Evolutionary conservation across 1,284 basidiomycete species (phyloP).

Genomic region (Malassezia equina): DNA sequence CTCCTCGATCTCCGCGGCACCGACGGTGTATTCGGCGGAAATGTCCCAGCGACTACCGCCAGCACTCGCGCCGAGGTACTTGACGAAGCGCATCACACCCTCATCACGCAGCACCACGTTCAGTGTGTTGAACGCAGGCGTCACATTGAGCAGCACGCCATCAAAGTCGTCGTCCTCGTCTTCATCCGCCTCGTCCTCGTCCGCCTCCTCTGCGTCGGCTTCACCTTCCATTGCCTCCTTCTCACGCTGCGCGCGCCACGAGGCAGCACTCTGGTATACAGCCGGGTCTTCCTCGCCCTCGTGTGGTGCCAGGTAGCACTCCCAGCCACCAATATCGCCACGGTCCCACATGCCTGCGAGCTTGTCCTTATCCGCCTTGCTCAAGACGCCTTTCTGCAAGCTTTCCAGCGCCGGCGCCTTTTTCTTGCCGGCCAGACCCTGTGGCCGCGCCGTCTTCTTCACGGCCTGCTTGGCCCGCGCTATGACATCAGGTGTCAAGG

Average conservation of each 20-base stretch:
- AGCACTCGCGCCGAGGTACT: conserved; percentile 39
- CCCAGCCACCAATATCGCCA: conserved; percentile 85
- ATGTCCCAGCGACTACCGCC: conserved; percentile 46
- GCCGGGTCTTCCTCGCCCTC: conserved; percentile 71
- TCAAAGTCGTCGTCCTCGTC: conserved; percentile 60
- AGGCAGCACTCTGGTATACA: conserved; percentile 61
- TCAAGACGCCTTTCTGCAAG: conserved; percentile 15
- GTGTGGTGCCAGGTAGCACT: conserved; percentile 90
- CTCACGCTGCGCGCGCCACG: conserved; percentile 26
- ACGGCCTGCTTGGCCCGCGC: conserved; percentile 26
- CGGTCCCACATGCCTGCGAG: conserved; percentile 56
- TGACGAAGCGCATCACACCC: conserved; percentile 61
- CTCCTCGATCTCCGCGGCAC: conserved; percentile 36
- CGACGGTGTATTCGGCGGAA: conserved; percentile 39
- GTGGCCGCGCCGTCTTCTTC: conserved; percentile 27
- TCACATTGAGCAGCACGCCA: conserved; percentile 74
- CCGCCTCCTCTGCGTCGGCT: conserved; percentile 51
- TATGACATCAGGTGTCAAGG: conserved; percentile 63
- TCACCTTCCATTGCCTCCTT: conserved; percentile 48
- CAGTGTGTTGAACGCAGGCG: conserved; percentile 81
- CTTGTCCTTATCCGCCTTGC: conserved; percentile 33
- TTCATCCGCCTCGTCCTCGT: conserved; percentile 49
- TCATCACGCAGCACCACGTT: conserved; percentile 83
- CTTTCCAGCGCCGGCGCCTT: conserved; percentile 10
- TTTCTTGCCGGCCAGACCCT: conserved; percentile 44